Percentiles rank a stretch among this genome's conserved stretches.
phyloP scores from a whole-genome alignment of 2,329 filamentous ascomycete genomes.

The Phaeosphaeriaceae sp. region DNA sequence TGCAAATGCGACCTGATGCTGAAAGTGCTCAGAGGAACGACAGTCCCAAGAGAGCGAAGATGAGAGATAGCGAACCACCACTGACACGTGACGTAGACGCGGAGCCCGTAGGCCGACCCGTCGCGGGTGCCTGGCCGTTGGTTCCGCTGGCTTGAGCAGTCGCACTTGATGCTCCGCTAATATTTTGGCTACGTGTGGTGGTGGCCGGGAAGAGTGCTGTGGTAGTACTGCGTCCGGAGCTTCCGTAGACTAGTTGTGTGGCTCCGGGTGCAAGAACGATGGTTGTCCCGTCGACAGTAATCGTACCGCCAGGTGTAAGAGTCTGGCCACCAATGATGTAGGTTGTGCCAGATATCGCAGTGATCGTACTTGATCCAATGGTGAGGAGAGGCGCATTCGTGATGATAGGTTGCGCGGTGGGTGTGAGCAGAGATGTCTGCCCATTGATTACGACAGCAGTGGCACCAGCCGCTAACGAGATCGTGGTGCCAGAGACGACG shows the following conservation, averaged over 20 bases:
- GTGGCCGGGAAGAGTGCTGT: conserved; percentile 50
- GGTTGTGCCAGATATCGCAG: conserved; percentile 33
- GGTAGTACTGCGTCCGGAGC: conserved; percentile 37
- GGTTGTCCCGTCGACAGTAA: conserved; percentile 41
- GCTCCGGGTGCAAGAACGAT: conserved; percentile 45
- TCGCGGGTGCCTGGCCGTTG: conserved; percentile 15
- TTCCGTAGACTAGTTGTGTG: conserved; percentile 47
- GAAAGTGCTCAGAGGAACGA: not conserved
- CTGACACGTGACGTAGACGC: not conserved
- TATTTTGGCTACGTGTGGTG: conserved; percentile 26
- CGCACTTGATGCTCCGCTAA: conserved; percentile 14
- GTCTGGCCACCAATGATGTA: conserved; percentile 49
- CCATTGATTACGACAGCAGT: conserved; percentile 44
- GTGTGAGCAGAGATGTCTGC: conserved; percentile 35
- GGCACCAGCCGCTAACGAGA: conserved; percentile 39
- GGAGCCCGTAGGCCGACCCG: conserved; percentile 7
- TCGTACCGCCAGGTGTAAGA: conserved; percentile 47
- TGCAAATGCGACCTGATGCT: not conserved
- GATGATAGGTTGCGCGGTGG: conserved; percentile 22
- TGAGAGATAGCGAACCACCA: not conserved
- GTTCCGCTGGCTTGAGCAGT: conserved; percentile 21
- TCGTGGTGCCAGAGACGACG: conserved; percentile 31
- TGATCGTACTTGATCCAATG: conserved; percentile 39
- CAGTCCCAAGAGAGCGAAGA: not conserved
- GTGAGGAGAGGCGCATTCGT: conserved; percentile 42